Evolutionary conservation across 192 early-diverging fungal genomes (phyloP), one percentile per base, ranked within the genome.

Genomic region (Spinellus fusiger): DNA sequence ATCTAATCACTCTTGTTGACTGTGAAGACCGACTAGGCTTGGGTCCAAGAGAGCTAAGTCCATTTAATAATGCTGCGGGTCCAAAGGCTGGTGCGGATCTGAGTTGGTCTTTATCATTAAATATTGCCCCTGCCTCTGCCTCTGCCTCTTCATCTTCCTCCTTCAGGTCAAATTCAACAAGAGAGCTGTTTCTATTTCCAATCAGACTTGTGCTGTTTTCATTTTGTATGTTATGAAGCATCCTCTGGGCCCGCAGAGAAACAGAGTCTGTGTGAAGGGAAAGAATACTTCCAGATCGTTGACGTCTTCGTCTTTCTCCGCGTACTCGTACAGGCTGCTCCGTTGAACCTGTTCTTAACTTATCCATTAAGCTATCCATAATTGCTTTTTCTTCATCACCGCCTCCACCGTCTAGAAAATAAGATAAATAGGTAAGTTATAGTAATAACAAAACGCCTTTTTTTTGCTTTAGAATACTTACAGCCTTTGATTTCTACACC

Each of bases 311-410:
- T 20, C 64, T 52, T 50, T 65, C 54, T 28, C 50, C 60, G 20
- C 59, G 25, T 20, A 50, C 25, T 56, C 68, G 15, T 34, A 52
- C 22, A 40, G 59, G 48, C 25, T 50, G 40, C 18, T 71, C 49
- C 18, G 59, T 16, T 26, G 61, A 23, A 51, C 87, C 85, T 28
- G 48, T 61, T 46, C 81, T 75, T 28, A 90, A 77, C n/a, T 78
- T 82, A 67, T 90, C 86, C 34, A 90, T 73, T 53, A 90, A 60
- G 62, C 83, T 84, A 49, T 90, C 87, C 64, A 90, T 80, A 47
- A 86, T 83, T 27, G 84, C 84, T 48, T 87, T 88, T 54, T 87
- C 85, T 10, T 68, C 77, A 26, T 75, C 74, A 28, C 63, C 60
- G 46, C 73, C 78, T 32, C 64, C 73, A 60, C 50, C n/a, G 26